Evolutionary conservation across 345 rosid species (phyloP).

Genomic region (Ailanthus altissimus): DNA sequence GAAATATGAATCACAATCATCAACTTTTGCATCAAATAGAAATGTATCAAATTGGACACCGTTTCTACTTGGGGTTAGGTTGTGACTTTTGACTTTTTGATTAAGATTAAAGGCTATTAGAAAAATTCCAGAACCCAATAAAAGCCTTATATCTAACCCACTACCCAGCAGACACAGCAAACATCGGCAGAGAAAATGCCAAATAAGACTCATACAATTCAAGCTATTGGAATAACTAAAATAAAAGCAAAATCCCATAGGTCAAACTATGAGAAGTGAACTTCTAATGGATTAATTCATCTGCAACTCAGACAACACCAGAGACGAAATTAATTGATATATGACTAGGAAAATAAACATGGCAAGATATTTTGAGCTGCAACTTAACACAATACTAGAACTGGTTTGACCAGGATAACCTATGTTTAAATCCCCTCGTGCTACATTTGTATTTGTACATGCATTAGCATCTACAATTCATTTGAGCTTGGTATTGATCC

Average conservation of each 20-base stretch:
- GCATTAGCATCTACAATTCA: background rate
- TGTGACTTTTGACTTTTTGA: background rate
- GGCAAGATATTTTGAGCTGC: background rate
- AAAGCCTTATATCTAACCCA: background rate
- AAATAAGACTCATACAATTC: background rate
- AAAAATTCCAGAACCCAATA: background rate
- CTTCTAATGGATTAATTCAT: background rate
- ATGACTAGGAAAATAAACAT: background rate
- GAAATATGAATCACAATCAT: background rate
- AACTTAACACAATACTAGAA: background rate
- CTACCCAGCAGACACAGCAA: background rate
- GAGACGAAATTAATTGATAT: background rate
- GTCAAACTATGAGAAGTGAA: background rate
- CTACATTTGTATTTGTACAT: background rate
- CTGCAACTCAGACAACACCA: background rate
- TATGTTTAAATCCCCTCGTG: background rate
- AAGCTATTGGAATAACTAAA: background rate
- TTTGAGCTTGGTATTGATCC: background rate
- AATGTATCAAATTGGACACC: background rate
- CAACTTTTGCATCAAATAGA: background rate
- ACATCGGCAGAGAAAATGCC: background rate
- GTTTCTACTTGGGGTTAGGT: background rate
- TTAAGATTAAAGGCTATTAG: background rate
- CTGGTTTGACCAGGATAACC: background rate
- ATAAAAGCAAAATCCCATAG: background rate